Base-by-base conservation (phyloP, 495 filamentous ascomycete species). In the Penicillium crystallinum region DNA sequence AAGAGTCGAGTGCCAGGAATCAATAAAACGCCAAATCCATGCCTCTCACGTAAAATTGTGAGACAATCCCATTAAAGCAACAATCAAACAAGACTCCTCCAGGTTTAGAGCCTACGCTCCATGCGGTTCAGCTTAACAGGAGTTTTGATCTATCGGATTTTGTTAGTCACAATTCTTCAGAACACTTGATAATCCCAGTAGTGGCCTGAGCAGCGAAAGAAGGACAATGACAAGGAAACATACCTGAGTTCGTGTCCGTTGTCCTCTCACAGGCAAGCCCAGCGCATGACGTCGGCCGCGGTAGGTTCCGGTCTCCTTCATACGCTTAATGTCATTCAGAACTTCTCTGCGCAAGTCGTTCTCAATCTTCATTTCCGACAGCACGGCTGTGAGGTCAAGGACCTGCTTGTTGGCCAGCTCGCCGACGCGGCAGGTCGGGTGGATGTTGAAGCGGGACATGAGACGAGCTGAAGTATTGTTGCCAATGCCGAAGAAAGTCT, bases 311-410 rank as follows among this genome's bases (percentile, higher is more conserved):
- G 95, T 96, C 67, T 96, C 91, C 64, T 86, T 85, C 67, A 98
- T 63, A 30, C 93, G 79, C 61, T 78, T 79, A 58, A 98, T 95
- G 63, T 97, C 89, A 27, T 96, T 90, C 57, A 81, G 71, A 35
- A 96, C 58, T 46, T 88, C 75, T 66, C 85, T 77, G 63, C 83
- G 75, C 52, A 95, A 75, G 57, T 98, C 91, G 61, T 88, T 96
- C 67, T 97, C 95, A 54, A 96, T 90, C 36, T 85, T 95, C 91
- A 98, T 91, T 10, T 83, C 84, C 6, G 91, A 88, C 34, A 98
- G 76, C 61, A 91, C 88, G 36, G 84, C 83, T n/a, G 82, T 89
- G 48, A 98, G 76, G 41, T 88, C 85, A 17, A 85, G 81, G 53
- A 95, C 72, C 53, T 87, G 87, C 64, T 87, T 83, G 52, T 81